These are phyloP conservation scores for Citrullus mucosospermus DNA, from an alignment of 306 rosid genomes.

Conservation along the genomic window DNA sequence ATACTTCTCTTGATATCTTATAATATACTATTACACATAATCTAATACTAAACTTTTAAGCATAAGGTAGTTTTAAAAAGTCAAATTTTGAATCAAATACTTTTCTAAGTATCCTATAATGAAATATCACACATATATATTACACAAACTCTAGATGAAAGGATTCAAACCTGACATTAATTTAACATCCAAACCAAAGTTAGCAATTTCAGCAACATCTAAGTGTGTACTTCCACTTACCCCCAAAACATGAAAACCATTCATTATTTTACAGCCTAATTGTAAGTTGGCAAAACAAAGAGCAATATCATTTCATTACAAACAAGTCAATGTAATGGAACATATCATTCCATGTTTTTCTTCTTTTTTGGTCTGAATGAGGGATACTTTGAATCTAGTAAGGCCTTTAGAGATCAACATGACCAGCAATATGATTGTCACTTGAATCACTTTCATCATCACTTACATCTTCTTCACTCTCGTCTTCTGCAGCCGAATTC, in stretches of 20 bases:
- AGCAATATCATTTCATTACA: neutral
- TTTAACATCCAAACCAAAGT: neutral
- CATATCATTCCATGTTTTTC: neutral
- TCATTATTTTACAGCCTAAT: neutral
- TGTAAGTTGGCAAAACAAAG: neutral
- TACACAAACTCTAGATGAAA: too few relatives aligned
- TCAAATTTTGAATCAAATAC: too few relatives aligned
- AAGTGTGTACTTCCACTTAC: neutral
- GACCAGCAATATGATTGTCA: conserved; percentile 83
- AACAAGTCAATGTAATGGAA: neutral
- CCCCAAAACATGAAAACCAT: neutral
- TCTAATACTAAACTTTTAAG: too few relatives aligned
- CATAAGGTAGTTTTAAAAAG: too few relatives aligned
- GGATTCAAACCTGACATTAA: neutral
- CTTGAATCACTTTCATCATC: conserved; percentile 69
- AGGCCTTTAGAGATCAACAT: conserved; percentile 47
- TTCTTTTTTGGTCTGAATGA: neutral
- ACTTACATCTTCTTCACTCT: conserved; percentile 54
- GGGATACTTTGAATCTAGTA: neutral
- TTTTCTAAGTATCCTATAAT: too few relatives aligned
- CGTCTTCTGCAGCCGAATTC: conserved; percentile 51
- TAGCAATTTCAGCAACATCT: neutral
- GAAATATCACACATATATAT: too few relatives aligned
- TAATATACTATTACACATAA: too few relatives aligned
- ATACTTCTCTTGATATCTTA: too few relatives aligned